These are phyloP conservation scores for Leishmania guyanensis DNA, from an alignment of 208 protist genomes.

Conservation along the genomic window DNA sequence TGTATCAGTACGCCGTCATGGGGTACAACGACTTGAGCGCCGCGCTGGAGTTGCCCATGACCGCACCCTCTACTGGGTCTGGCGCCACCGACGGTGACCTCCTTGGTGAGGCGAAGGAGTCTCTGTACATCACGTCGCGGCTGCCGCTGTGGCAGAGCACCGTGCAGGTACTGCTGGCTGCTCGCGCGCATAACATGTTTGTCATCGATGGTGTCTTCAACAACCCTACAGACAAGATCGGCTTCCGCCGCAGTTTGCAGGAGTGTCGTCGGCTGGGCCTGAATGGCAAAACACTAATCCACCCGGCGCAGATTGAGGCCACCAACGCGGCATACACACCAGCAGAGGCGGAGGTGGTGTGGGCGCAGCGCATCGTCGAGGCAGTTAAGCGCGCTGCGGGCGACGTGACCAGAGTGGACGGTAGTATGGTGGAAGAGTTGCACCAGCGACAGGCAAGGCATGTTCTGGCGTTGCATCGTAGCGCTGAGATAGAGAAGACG, in stretches of 20 bases:
- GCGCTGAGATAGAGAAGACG: conserved; percentile 23
- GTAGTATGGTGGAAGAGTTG: conserved; percentile 69
- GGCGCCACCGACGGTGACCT: neutral
- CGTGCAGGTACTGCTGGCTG: conserved; percentile 64
- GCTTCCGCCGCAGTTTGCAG: conserved; percentile 60
- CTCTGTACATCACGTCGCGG: conserved; percentile 25
- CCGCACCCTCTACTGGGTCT: conserved; percentile 5
- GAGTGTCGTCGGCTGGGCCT: conserved; percentile 70
- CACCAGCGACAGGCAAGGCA: conserved; percentile 59
- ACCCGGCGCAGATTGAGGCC: conserved; percentile 60
- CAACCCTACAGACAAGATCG: conserved; percentile 64
- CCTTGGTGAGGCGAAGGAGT: conserved; percentile 16
- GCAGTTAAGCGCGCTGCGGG: conserved; percentile 33
- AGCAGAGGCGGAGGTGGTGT: conserved; percentile 57
- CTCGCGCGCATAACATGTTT: conserved; percentile 68
- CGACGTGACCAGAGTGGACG: conserved; percentile 52
- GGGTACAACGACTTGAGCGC: conserved; percentile 61
- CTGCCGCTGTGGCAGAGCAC: conserved; percentile 58
- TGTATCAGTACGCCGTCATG: conserved; percentile 79
- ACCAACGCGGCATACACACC: conserved; percentile 76
- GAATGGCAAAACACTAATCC: conserved; percentile 80
- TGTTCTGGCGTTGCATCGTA: conserved; percentile 42
- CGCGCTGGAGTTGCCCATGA: conserved; percentile 50
- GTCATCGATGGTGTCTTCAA: conserved; percentile 80
- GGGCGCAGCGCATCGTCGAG: conserved; percentile 54